Evolutionary conservation across 2,329 filamentous ascomycete species (phyloP).

Genomic region (Acarospora socialis): DNA sequence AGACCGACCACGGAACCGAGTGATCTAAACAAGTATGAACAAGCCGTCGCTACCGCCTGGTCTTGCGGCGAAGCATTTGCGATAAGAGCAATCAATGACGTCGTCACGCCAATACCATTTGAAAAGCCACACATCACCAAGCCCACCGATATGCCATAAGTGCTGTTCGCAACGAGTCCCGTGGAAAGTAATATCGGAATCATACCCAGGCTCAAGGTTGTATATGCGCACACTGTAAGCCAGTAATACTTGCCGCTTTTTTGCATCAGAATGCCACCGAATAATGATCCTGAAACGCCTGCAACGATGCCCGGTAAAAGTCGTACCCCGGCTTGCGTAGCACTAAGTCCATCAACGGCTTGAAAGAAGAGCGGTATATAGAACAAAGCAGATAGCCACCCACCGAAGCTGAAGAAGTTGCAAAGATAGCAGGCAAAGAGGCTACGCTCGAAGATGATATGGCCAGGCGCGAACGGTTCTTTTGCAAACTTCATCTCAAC

Average conservation of each 20-base stretch:
- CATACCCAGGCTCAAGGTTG: conserved; percentile 39
- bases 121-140: conserved; percentile 40
- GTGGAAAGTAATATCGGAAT: conserved; percentile 43
- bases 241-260: conserved; percentile 57
- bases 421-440: conserved; percentile 54
- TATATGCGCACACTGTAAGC: conserved; percentile 47
- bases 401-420: conserved; percentile 58
- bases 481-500: conserved; percentile 54
- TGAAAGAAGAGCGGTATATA: conserved; percentile 70
- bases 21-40: conserved; percentile 67
- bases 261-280: conserved; percentile 52
- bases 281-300: conserved; percentile 50
- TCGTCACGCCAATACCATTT: conserved; percentile 51
- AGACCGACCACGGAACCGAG: conserved; percentile 53
- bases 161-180: conserved; percentile 37
- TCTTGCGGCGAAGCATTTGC: conserved; percentile 54
- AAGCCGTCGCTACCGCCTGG: conserved; percentile 62
- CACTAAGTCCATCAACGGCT: conserved; percentile 49
- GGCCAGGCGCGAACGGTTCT: conserved; percentile 61
- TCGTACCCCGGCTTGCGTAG: conserved; percentile 48
- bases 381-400: conserved; percentile 47
- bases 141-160: conserved; percentile 40
- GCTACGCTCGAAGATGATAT: conserved; percentile 53
- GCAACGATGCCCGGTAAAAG: conserved; percentile 52
- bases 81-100: conserved; percentile 56